Evolutionary conservation across 495 filamentous ascomycete genomes (phyloP).

Genomic region (Hypomontagnella monticulosa): DNA sequence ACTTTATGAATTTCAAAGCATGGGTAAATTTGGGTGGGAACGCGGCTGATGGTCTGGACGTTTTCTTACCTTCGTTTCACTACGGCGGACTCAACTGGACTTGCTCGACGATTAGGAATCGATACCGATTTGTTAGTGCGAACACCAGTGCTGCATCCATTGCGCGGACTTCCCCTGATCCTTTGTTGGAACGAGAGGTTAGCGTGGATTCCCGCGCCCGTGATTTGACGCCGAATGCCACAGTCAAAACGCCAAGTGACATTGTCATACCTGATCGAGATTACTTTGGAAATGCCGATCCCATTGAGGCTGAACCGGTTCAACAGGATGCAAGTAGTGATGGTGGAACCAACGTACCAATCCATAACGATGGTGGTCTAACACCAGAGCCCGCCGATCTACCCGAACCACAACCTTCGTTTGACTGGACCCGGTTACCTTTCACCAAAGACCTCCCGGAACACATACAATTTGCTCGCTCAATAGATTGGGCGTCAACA

Average conservation of each 20-base stretch:
- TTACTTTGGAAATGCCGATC: constrained; percentile 51
- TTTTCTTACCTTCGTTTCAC: constrained; percentile 58
- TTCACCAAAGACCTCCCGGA: constrained; percentile 62
- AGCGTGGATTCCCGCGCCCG: constrained; percentile 36
- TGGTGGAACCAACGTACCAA: constrained; percentile 13
- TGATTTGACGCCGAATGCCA: constrained; percentile 41
- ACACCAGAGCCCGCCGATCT: constrained; percentile 37
- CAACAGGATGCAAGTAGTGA: constrained; percentile 33
- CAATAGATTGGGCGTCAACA: constrained; percentile 71
- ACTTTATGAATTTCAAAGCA: constrained; percentile 66
- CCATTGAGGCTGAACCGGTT: constrained; percentile 24
- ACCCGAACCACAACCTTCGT: constrained; percentile 50
- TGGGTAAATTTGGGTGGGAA: constrained; percentile 66
- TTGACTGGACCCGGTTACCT: constrained; percentile 77
- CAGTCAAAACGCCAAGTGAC: constrained; percentile 42
- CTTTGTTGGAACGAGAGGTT: constrained; percentile 40
- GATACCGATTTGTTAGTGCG: constrained; percentile 69
- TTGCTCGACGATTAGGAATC: constrained; percentile 68
- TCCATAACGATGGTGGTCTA: constrained; percentile 42
- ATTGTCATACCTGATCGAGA: constrained; percentile 44
- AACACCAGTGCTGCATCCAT: constrained; percentile 44
- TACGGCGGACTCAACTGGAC: constrained; percentile 70
- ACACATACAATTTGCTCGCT: constrained; percentile 73
- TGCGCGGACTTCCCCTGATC: constrained; percentile 49
- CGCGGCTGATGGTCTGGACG: constrained; percentile 56